Conservation (phyloP, 2,329 filamentous ascomycete genomes). For the Aspergillus unguis region DNA sequence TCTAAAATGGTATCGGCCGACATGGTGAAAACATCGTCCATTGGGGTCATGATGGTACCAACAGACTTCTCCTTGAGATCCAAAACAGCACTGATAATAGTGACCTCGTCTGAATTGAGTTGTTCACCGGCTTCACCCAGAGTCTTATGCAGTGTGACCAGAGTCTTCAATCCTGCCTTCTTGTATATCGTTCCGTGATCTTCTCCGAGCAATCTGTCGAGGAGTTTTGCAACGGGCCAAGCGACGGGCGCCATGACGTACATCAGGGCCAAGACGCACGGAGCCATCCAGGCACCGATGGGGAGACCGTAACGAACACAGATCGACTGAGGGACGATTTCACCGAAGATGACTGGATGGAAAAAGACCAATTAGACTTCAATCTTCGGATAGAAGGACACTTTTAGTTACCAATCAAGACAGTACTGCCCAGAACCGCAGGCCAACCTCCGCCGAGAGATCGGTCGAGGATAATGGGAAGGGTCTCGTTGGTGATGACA, state of each 20-base stretch:
- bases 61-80: slow-evolving; percentile 96
- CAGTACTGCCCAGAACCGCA: slow-evolving; percentile 87
- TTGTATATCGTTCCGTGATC: slow-evolving; percentile 98
- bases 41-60: slow-evolving; percentile 95
- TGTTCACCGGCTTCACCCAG: slow-evolving; percentile 80
- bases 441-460: slow-evolving; percentile 93
- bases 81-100: slow-evolving; percentile 94
- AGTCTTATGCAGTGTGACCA: slow-evolving; percentile 92
- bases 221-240: slow-evolving; percentile 92
- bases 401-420: slow-evolving; percentile 73
- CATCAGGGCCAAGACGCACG: slow-evolving; percentile 83
- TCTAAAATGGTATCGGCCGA: slow-evolving; percentile 92
- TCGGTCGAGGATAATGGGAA: slow-evolving; percentile 90
- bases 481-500: slow-evolving; percentile 95
- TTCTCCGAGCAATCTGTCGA: slow-evolving; percentile 88
- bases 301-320: slow-evolving; percentile 94
- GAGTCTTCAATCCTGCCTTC: slow-evolving; percentile 92
- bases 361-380: slow-evolving; percentile 4
- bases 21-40: slow-evolving; percentile 95
- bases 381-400: background rate
- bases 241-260: slow-evolving; percentile 85
- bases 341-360: slow-evolving; percentile 84
- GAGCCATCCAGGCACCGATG: slow-evolving; percentile 91
- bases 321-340: slow-evolving; percentile 91
- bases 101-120: slow-evolving; percentile 95